phyloP scores from a whole-genome alignment of 1,284 basidiomycete species.

The Naganishia albida region DNA sequence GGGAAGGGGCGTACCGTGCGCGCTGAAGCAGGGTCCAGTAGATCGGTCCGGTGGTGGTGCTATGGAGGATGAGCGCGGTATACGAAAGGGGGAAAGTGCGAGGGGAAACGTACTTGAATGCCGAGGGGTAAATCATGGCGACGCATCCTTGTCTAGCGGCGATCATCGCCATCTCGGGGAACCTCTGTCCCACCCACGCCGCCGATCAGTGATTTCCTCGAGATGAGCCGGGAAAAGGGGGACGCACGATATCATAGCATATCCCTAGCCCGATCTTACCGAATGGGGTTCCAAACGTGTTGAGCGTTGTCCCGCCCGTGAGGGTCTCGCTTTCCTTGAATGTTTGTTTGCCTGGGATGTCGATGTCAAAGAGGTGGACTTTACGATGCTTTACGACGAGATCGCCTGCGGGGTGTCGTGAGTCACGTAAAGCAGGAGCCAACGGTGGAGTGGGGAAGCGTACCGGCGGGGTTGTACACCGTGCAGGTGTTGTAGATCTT shows the following conservation, averaged over 20 bases:
- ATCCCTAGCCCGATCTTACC: slow-evolving; percentile 56
- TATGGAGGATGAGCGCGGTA: slow-evolving; percentile 18
- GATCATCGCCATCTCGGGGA: slow-evolving; percentile 92
- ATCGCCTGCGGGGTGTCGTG: slow-evolving; percentile 60
- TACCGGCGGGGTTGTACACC: slow-evolving; percentile 83
- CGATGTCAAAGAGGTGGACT: slow-evolving; percentile 96
- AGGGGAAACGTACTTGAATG: slow-evolving; percentile 54
- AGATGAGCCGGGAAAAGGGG: background rate
- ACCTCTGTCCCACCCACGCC: slow-evolving; percentile 66
- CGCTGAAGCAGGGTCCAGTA: slow-evolving; percentile 95
- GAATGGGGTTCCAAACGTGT: slow-evolving; percentile 79
- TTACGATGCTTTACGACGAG: slow-evolving; percentile 89
- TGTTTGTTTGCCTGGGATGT: slow-evolving; percentile 92
- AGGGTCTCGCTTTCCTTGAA: slow-evolving; percentile 98
- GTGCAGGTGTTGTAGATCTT: slow-evolving; percentile 90
- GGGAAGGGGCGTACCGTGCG: slow-evolving; percentile 61
- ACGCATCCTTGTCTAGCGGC: slow-evolving; percentile 86
- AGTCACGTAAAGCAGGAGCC: no score
- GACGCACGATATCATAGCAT: slow-evolving; percentile 57
- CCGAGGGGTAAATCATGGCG: slow-evolving; percentile 80
- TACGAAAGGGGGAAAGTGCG: slow-evolving; percentile 36
- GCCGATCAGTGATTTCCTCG: background rate
- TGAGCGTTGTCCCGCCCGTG: slow-evolving; percentile 73
- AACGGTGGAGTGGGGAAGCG: slow-evolving; percentile 35
- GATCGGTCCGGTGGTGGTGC: slow-evolving; percentile 84